phyloP scores from a whole-genome alignment of 768 basidiomycete genomes.

The Lentinus brumalis region DNA sequence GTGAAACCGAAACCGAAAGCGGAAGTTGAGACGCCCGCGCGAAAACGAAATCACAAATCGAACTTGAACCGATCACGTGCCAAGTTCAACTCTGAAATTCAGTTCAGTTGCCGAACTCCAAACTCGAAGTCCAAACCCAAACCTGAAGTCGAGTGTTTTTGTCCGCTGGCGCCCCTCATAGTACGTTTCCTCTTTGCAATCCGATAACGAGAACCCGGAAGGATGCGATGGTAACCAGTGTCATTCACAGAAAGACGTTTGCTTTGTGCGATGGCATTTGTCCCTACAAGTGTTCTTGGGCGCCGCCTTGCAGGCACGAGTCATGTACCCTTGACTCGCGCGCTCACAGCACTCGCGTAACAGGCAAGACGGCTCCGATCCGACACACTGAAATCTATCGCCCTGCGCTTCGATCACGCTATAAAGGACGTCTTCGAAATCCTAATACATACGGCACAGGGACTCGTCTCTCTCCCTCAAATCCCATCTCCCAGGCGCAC shows the following conservation, averaged over 20 bases:
- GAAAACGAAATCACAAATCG: too few species aligned
- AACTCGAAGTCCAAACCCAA: too few species aligned
- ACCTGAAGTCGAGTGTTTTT: too few species aligned
- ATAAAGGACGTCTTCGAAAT: constrained; percentile 2
- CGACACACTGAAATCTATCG: neutral
- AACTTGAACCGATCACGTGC: too few species aligned
- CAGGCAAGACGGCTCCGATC: neutral
- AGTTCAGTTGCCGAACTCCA: too few species aligned
- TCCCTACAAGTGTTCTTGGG: neutral
- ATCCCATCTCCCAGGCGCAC: neutral
- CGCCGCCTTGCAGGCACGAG: neutral
- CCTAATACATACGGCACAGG: neutral
- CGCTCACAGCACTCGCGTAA: constrained; percentile 4
- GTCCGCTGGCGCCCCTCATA: too few species aligned
- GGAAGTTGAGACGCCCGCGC: too few species aligned
- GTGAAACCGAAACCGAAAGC: too few species aligned
- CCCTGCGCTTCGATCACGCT: neutral
- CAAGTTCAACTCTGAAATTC: too few species aligned
- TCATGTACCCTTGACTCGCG: constrained; percentile 11
- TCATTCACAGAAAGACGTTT: neutral
- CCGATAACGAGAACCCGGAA: neutral
- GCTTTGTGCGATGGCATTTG: constrained; percentile 2
- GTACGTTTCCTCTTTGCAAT: neutral
- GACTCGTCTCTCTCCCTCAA: neutral
- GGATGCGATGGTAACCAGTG: neutral